phyloP scores from a whole-genome alignment of 2,329 filamentous ascomycete genomes.

The Pseudogymnoascus sp. region DNA sequence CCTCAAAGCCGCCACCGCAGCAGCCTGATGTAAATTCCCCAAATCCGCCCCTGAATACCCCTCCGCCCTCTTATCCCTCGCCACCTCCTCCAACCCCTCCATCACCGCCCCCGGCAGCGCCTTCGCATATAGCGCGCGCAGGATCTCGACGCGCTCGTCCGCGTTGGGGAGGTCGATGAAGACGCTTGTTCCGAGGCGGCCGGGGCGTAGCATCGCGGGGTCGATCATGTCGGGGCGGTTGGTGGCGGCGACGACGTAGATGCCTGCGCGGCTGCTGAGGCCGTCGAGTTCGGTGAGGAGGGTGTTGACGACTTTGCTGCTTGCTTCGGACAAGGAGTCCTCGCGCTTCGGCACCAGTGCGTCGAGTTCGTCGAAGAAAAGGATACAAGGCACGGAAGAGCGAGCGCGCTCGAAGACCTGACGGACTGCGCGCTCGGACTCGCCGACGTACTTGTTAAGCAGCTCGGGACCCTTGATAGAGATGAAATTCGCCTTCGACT shows the following conservation, averaged over 20 bases:
- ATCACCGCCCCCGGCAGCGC: constrained; percentile 46
- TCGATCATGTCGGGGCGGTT: constrained; percentile 97
- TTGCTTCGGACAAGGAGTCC: constrained; percentile 71
- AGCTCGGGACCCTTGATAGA: constrained; percentile 94
- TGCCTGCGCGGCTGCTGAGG: constrained; percentile 69
- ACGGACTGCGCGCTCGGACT: constrained; percentile 86
- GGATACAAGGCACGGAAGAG: constrained; percentile 81
- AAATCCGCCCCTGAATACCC: constrained; percentile 70
- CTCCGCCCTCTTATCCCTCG: constrained; percentile 59
- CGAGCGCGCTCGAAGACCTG: constrained; percentile 87
- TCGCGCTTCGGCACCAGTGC: constrained; percentile 82
- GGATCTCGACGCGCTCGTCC: constrained; percentile 77
- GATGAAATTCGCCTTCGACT: constrained; percentile 96
- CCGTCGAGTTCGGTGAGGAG: constrained; percentile 92
- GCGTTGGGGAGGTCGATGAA: constrained; percentile 81
- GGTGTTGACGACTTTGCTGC: constrained; percentile 86
- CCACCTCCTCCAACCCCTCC: constrained; percentile 57
- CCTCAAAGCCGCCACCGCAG: constrained; percentile 31
- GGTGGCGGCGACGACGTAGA: constrained; percentile 92
- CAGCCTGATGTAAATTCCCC: constrained; percentile 42
- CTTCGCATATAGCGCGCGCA: constrained; percentile 59
- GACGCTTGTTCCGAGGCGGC: constrained; percentile 78
- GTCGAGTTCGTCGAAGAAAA: constrained; percentile 98
- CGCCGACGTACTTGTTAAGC: constrained; percentile 95
- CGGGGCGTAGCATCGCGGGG: constrained; percentile 86